phyloP scores from a whole-genome alignment of 208 protist species.

The Leptomonas pyrrhocoris region DNA sequence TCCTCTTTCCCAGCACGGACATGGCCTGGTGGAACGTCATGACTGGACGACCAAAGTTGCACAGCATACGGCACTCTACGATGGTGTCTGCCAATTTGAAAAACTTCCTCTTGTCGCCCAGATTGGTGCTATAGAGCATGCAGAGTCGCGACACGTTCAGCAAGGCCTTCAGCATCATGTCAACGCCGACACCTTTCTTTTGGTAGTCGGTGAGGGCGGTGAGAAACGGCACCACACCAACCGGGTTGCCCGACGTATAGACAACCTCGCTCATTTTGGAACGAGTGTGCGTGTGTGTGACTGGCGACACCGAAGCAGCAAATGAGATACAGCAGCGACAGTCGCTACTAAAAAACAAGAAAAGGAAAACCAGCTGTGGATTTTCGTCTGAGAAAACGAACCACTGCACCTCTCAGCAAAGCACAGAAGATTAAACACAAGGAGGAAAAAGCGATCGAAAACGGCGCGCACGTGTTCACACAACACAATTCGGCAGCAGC shows the following conservation, averaged over 20 bases:
- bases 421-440: no score
- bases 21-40: conserved; percentile 64
- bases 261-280: conserved; percentile 16
- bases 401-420: no score
- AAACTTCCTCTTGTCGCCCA: conserved; percentile 40
- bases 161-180: conserved; percentile 82
- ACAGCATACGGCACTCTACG: conserved; percentile 89
- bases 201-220: conserved; percentile 63
- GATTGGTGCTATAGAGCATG: conserved; percentile 52
- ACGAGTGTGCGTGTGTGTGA: background rate
- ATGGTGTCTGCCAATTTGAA: conserved; percentile 60
- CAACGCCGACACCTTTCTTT: conserved; percentile 78
- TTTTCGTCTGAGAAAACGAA: no score
- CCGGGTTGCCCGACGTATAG: conserved; percentile 17
- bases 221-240: conserved; percentile 42
- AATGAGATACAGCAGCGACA: background rate
- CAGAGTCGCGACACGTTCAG: conserved; percentile 65
- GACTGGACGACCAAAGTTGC: conserved; percentile 70
- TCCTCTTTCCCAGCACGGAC: conserved; percentile 25
- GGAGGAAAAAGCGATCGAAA: background rate
- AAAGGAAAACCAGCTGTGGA: no score
- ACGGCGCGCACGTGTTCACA: background rate
- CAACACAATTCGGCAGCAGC: background rate
- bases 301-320: no score
- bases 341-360: background rate